Percentiles rank a stretch among this genome's conserved stretches.
Conservation (phyloP, 306 rosid species). For the Prunus davidiana region DNA sequence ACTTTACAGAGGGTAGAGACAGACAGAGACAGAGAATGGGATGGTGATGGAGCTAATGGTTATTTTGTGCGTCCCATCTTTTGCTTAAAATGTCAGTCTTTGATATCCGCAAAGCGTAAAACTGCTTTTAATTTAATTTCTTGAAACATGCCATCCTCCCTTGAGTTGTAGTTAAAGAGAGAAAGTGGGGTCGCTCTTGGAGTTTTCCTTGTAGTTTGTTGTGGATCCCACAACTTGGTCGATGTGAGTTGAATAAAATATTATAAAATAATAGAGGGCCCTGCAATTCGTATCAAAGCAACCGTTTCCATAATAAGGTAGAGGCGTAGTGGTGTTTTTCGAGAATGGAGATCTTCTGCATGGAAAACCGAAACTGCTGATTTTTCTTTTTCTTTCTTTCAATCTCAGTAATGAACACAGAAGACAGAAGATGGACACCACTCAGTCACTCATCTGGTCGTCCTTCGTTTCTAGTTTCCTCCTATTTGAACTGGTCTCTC, state of each 20-base stretch:
- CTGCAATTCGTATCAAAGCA: neutral
- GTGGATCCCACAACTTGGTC: neutral
- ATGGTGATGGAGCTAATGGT: neutral
- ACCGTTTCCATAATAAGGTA: neutral
- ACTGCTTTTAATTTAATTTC: neutral
- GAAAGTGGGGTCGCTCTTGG: neutral
- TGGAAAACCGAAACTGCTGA: neutral
- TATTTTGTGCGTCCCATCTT: neutral
- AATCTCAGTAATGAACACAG: no score
- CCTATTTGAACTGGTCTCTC: neutral
- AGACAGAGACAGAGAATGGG: neutral
- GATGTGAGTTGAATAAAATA: neutral
- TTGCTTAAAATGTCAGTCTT: neutral
- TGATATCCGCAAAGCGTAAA: neutral
- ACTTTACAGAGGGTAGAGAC: no score
- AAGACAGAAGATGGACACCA: neutral
- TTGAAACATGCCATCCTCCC: neutral
- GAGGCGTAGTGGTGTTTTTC: neutral
- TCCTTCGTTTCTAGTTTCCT: neutral
- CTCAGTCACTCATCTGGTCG: neutral
- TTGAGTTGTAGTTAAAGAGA: neutral
- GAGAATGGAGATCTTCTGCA: neutral
- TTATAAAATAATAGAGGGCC: neutral
- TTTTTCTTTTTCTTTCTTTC: neutral
- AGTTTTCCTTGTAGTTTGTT: neutral